These are phyloP conservation scores for Fusarium fracticaudum DNA, from an alignment of 2,329 filamentous ascomycete species.

Conservation along the genomic window DNA sequence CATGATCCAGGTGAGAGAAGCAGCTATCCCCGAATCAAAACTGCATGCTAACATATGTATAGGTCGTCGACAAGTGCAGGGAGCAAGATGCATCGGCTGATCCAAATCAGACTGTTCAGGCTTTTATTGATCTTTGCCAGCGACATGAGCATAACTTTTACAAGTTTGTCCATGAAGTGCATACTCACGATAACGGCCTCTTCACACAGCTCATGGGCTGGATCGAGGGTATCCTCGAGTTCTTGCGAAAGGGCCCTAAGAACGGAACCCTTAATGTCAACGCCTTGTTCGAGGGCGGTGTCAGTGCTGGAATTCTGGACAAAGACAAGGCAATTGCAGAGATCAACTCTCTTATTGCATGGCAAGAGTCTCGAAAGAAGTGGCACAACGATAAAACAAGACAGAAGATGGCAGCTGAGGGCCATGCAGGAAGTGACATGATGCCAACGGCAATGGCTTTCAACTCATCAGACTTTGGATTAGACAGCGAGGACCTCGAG, in stretches of 20 bases:
- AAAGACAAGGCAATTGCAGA: constrained; percentile 78
- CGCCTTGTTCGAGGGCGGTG: constrained; percentile 84
- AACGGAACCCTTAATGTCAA: constrained; percentile 95
- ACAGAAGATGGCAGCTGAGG: constrained; percentile 97
- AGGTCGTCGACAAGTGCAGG: constrained; percentile 72
- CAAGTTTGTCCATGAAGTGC: constrained; percentile 98
- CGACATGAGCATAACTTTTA: constrained; percentile 97
- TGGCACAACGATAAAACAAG: constrained; percentile 98
- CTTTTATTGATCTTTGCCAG: constrained; percentile 96
- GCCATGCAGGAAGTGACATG: constrained; percentile 58
- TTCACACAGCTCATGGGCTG: constrained; percentile 97
- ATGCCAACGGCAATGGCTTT: constrained; percentile 69
- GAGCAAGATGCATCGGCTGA: constrained; percentile 89
- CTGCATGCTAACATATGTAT: constrained; percentile 10
- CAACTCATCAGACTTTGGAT: constrained; percentile 85
- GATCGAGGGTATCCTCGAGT: constrained; percentile 95
- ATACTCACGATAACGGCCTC: constrained; percentile 94
- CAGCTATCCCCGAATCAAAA: neutral
- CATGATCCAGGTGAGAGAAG: constrained; percentile 75
- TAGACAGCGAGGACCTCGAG: constrained; percentile 86
- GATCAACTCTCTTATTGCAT: constrained; percentile 86
- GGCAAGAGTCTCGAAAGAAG: constrained; percentile 95
- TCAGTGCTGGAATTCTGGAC: constrained; percentile 74
- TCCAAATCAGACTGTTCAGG: constrained; percentile 97
- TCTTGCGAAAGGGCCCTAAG: constrained; percentile 84